Evolutionary conservation across 441 rosid genomes (phyloP), one percentile per base, ranked within the genome.

Genomic region (Aleurites moluccanus): DNA sequence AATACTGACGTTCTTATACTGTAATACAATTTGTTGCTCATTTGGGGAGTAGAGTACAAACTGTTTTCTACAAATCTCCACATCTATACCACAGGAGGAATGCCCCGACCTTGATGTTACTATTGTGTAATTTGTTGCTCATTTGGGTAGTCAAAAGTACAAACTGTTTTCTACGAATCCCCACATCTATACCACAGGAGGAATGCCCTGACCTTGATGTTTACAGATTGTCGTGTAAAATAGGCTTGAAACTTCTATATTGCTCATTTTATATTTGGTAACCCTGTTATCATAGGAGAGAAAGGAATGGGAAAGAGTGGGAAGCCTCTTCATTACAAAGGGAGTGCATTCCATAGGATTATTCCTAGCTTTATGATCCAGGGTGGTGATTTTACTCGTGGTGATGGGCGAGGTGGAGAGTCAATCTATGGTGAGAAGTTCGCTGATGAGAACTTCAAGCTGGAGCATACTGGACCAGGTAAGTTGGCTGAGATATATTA

Each of bases 281-380:
- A 71, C 50, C 21, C 33, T 49, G 44, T 40, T 13, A n/a, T 59
- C 75, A 55, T 80, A 92, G 98, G 98, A 50, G 99, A 95, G 78
- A 92, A 90, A 70, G 99, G 97, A 27, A 73, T 78, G 27, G 99
- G 99, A 59, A 86, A 88, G 84, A 90, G 91, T 64, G 96, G 97
- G 77, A 92, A 92, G 57, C 89, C 92, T 67, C 91, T 95, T 35
- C 93, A 92, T 69, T 94, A 82, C 83, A 94, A 90, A 82, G 96
- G 92, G 13, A 92, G 98, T 77, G 25, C 76, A 16, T 91, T 95
- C 80, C 99, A 92, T 83, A 83, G 98, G 80, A 91, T 95, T 84
- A 92, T 95, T 76, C 99, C 99, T 7, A 88, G 87, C 83, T 93
- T 95, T 81, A 95, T 95, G 99, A 75, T 91, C 25, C 98, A 95